Percentiles rank a stretch among this genome's conserved stretches.
These are phyloP conservation scores for Pseudohalonectria lignicola DNA, from an alignment of 2,329 filamentous ascomycete species.

Conservation along the genomic window DNA sequence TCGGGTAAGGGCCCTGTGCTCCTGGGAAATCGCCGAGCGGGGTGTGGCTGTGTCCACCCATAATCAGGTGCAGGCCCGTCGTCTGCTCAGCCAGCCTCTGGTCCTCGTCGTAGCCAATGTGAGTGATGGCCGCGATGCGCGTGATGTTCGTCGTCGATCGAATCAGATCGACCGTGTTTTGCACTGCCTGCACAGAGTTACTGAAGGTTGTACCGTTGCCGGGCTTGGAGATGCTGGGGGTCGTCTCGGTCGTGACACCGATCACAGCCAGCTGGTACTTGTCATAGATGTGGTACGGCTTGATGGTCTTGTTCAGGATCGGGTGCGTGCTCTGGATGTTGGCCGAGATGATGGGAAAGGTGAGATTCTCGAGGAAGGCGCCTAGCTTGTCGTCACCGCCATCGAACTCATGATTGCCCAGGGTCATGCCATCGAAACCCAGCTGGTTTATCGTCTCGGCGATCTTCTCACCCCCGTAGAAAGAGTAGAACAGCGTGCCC, in stretches of 20 bases:
- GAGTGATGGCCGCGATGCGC: slow-evolving; percentile 54
- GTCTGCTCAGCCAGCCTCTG: slow-evolving; percentile 48
- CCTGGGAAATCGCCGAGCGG: slow-evolving; percentile 48
- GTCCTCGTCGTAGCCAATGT: slow-evolving; percentile 56
- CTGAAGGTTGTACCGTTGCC: slow-evolving; percentile 46
- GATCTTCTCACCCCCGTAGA: slow-evolving; percentile 58
- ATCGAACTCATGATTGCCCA: slow-evolving; percentile 59
- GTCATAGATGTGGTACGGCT: slow-evolving; percentile 54
- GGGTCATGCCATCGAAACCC: slow-evolving; percentile 56
- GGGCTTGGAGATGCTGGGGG: slow-evolving; percentile 45
- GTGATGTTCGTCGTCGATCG: slow-evolving; percentile 49
- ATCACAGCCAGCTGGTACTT: slow-evolving; percentile 51
- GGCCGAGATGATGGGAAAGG: slow-evolving; percentile 52
- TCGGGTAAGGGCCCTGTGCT: slow-evolving; percentile 51
- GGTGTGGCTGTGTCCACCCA: slow-evolving; percentile 51
- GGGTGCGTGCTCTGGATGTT: slow-evolving; percentile 51
- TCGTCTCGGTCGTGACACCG: slow-evolving; percentile 51
- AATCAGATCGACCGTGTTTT: slow-evolving; percentile 51
- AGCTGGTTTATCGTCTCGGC: slow-evolving; percentile 54
- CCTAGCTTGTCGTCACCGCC: slow-evolving; percentile 52
- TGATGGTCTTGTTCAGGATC: slow-evolving; percentile 49
- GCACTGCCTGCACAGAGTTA: slow-evolving; percentile 45
- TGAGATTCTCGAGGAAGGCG: slow-evolving; percentile 50
- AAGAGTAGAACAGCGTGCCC: slow-evolving; percentile 56
- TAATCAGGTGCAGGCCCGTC: slow-evolving; percentile 55